These are phyloP conservation scores for Diaporthe batatas DNA, from an alignment of 2,329 filamentous ascomycete genomes.

Conservation along the genomic window DNA sequence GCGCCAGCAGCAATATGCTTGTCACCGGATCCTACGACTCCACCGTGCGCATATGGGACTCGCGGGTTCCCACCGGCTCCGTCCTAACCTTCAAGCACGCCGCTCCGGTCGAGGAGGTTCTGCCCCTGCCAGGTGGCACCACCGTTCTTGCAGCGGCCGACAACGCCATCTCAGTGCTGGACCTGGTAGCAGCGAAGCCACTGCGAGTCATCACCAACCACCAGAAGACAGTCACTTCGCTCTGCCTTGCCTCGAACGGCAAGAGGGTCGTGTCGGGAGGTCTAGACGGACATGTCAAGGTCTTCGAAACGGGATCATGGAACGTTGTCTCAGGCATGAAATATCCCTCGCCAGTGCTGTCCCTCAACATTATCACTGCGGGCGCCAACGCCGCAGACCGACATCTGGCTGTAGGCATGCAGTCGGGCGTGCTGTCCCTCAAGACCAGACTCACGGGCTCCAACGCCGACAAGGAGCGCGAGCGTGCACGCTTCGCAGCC, in stretches of 20 bases:
- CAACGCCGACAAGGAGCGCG: slow-evolving; percentile 84
- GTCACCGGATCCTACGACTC: slow-evolving; percentile 95
- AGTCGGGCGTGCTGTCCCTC: slow-evolving; percentile 91
- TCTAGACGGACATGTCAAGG: slow-evolving; percentile 95
- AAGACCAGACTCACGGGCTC: slow-evolving; percentile 88
- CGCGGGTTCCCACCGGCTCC: slow-evolving; percentile 74
- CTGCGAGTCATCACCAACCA: slow-evolving; percentile 91
- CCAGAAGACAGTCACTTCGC: slow-evolving; percentile 95
- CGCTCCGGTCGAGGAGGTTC: slow-evolving; percentile 89
- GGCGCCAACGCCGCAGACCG: slow-evolving; percentile 83
- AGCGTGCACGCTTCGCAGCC: slow-evolving; percentile 81
- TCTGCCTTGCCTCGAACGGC: slow-evolving; percentile 85
- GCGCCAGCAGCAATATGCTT: slow-evolving; percentile 77
- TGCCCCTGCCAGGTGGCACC: slow-evolving; percentile 88
- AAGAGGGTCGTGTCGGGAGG: slow-evolving; percentile 87
- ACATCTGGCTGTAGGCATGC: slow-evolving; percentile 94
- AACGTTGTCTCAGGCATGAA: slow-evolving; percentile 96
- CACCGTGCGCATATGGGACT: slow-evolving; percentile 94
- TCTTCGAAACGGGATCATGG: slow-evolving; percentile 95
- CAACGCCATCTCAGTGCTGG: slow-evolving; percentile 89
- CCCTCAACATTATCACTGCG: slow-evolving; percentile 80
- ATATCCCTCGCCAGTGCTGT: slow-evolving; percentile 91
- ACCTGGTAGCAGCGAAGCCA: slow-evolving; percentile 91
- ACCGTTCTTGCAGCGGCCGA: slow-evolving; percentile 87
- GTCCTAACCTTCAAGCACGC: slow-evolving; percentile 96